Evolutionary conservation across 352 stramenopile species (phyloP), one percentile per base, ranked within the genome.

Genomic region (Globisporangium camurandrum): DNA sequence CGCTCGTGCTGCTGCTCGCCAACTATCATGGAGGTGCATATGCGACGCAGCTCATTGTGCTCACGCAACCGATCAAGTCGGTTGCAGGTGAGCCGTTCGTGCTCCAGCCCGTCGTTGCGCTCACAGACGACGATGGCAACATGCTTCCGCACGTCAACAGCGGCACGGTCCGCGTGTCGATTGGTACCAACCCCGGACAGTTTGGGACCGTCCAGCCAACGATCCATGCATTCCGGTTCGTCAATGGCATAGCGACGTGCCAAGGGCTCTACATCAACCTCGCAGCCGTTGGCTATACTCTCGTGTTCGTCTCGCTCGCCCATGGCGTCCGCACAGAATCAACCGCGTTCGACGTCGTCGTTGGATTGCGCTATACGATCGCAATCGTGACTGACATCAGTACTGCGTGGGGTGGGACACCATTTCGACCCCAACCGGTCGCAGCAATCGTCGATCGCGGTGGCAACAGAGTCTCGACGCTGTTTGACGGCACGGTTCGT

Each of bases 121-220:
- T 94, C 27, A 84, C 77, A 20, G 81, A 94, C 34, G 79, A 88
- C 49, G 66, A 68, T 31, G 80, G 79, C 36, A 88, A 88, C 54
- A 88, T 92, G 51, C 61, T 91, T 24, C 83, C 68, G 17, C 67
- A 52, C 0, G 61, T 84, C 44, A 91, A 50, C 51, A 59, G 46
- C 11, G 83, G 83, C 41, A 64, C 60, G 1, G 75, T 94, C 9
- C 59, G 60, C 7, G 81, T 75, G 1, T 60, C 57, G 10, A 75
- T 91, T 45, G 71, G 69, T n/a, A 55, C 59, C 17, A 80, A 78
- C 30, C 75, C 77, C 19, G 66, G 59, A 42, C 56, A 62, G 9
- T 91, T 76, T 16, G 76, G 64, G n/a, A 61, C 57, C 10, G 44
- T 93, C 0, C 65, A 71, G 38, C 74, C 77, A 3, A 42, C 66